These are phyloP conservation scores for Boletus sp. DNA, from an alignment of 768 basidiomycete species.

Conservation along the genomic window DNA sequence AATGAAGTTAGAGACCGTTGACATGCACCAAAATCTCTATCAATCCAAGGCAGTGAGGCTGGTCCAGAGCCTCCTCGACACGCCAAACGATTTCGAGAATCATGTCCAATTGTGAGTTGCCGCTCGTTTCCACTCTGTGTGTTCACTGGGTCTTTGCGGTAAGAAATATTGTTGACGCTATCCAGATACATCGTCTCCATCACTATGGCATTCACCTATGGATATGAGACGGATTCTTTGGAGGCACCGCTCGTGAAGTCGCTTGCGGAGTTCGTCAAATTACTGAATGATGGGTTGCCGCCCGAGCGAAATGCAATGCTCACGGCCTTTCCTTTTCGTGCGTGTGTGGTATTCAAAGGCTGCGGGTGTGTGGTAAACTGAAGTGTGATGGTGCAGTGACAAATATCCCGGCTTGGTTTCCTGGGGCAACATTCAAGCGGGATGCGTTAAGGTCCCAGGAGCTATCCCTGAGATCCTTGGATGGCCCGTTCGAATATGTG, in stretches of 20 bases:
- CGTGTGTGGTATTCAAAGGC: neutral
- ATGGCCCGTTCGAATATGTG: conserved; percentile 30
- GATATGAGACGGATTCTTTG: conserved; percentile 26
- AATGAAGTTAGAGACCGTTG: conserved; percentile 19
- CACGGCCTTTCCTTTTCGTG: conserved; percentile 29
- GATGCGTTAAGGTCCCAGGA: conserved; percentile 26
- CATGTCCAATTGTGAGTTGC: conserved; percentile 23
- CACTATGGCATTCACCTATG: conserved; percentile 31
- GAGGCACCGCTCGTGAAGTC: conserved; percentile 27
- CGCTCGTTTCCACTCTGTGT: neutral
- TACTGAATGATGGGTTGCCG: conserved; percentile 22
- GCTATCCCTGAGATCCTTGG: conserved; percentile 20
- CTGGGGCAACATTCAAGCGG: conserved; percentile 29
- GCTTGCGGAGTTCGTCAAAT: conserved; percentile 19
- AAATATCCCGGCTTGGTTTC: conserved; percentile 30
- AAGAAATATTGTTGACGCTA: neutral
- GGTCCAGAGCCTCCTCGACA: conserved; percentile 18
- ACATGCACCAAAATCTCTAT: conserved; percentile 22
- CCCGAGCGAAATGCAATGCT: conserved; percentile 29
- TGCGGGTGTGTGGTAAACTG: neutral
- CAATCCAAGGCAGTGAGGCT: conserved; percentile 21
- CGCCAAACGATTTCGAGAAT: conserved; percentile 22
- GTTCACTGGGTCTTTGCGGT: neutral
- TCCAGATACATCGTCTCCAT: conserved; percentile 30
- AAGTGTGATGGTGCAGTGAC: conserved; percentile 16